These are phyloP conservation scores for Penicillium canescens DNA, from an alignment of 495 filamentous ascomycete genomes.

Conservation along the genomic window DNA sequence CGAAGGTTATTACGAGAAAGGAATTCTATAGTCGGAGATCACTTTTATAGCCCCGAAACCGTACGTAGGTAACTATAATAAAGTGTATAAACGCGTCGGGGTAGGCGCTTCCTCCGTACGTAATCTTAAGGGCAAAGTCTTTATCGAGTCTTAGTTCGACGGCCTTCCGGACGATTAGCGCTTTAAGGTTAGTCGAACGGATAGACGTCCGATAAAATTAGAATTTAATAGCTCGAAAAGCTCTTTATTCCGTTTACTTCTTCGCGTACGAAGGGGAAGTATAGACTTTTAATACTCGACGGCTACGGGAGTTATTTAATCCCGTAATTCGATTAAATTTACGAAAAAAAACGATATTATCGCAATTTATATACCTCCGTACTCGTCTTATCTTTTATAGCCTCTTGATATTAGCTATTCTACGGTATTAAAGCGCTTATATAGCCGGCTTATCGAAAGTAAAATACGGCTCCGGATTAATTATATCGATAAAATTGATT, in stretches of 20 bases:
- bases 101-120: no score
- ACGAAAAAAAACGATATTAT: background rate
- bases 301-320: background rate
- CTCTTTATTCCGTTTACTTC: background rate
- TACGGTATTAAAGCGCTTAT: no score
- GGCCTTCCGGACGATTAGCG: slow-evolving; percentile 12
- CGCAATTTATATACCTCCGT: no score
- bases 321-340: background rate
- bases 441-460: no score
- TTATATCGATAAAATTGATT: no score
- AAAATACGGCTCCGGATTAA: no score
- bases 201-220: background rate
- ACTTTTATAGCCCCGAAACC: slow-evolving; percentile 36
- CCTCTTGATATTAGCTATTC: no score
- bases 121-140: slow-evolving; percentile 16
- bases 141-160: slow-evolving; percentile 9
- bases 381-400: no score
- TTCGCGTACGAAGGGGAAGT: background rate
- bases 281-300: background rate
- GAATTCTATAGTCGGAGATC: background rate
- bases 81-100: no score
- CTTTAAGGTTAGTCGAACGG: slow-evolving; percentile 21
- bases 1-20: background rate
- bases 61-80: no score
- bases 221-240: no score